Percentiles rank a stretch among this genome's conserved stretches.
Evolutionary conservation across 805 yeast species (phyloP).

Genomic region (Kodamaea neixiangensis): DNA sequence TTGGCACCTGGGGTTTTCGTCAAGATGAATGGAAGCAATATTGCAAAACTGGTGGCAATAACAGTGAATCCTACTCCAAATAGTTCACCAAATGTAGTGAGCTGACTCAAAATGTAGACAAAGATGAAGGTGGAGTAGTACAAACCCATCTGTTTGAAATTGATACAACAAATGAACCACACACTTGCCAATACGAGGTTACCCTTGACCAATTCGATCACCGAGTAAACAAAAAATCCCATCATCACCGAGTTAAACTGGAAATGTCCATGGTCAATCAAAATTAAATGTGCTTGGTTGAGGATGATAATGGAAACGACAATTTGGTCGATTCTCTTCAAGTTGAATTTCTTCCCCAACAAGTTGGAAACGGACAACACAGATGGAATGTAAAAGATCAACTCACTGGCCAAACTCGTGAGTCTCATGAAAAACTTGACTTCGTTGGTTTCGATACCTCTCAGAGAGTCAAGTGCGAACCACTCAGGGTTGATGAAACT

Average conservation of each 20-base stretch:
- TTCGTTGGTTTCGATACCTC: constrained; percentile 70
- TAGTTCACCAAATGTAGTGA: constrained; percentile 52
- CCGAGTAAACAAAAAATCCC: constrained; percentile 72
- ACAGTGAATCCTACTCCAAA: constrained; percentile 67
- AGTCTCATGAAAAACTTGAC: constrained; percentile 84
- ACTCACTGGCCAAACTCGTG: constrained; percentile 75
- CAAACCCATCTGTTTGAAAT: constrained; percentile 94
- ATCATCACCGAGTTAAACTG: constrained; percentile 95
- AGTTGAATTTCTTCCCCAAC: constrained; percentile 59
- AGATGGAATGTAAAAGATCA: constrained; percentile 75
- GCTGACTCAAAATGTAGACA: constrained; percentile 65
- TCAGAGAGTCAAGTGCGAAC: constrained; percentile 72
- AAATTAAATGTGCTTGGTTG: constrained; percentile 76
- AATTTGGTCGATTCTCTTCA: constrained; percentile 72
- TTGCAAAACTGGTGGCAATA: constrained; percentile 47
- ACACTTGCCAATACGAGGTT: constrained; percentile 68
- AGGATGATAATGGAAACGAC: constrained; percentile 76
- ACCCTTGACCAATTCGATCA: constrained; percentile 65
- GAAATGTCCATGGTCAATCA: constrained; percentile 96
- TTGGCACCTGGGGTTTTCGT: constrained; percentile 28
- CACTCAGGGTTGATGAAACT: constrained; percentile 60
- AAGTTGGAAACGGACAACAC: constrained; percentile 69
- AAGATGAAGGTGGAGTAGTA: constrained; percentile 91
- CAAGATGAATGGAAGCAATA: constrained; percentile 63
- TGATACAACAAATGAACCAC: constrained; percentile 73